phyloP scores from a whole-genome alignment of 352 stramenopile species.

The Globisporangium yorkense region DNA sequence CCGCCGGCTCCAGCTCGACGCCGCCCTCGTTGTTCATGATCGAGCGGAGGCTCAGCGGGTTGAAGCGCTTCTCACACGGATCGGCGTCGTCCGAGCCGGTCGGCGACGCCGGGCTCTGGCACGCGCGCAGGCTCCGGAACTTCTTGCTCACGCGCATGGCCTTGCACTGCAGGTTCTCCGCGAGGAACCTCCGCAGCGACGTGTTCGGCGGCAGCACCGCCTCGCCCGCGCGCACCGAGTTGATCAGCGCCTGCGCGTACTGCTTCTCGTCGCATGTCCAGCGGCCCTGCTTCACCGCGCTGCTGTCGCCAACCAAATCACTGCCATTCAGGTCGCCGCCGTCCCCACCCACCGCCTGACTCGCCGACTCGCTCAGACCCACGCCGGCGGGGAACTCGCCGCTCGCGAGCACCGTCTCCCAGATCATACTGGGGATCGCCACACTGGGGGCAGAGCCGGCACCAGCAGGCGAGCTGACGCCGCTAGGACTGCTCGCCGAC shows the following conservation, averaged over 20 bases:
- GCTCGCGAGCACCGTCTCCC: conserved; percentile 52
- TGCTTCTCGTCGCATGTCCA: conserved; percentile 57
- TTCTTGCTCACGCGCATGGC: conserved; percentile 68
- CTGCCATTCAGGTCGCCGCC: conserved; percentile 3
- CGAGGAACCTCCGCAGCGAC: conserved; percentile 52
- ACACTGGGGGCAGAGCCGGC: neutral
- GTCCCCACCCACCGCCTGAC: conserved; percentile 11
- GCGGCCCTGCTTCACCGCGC: conserved; percentile 37
- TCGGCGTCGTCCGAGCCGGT: conserved; percentile 10
- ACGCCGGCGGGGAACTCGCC: conserved; percentile 60
- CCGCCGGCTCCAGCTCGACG: neutral
- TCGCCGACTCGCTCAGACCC: conserved; percentile 41
- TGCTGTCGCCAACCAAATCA: conserved; percentile 14
- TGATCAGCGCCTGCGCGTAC: conserved; percentile 48
- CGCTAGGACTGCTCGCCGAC: conserved; percentile 10
- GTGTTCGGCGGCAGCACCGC: conserved; percentile 37
- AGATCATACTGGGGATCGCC: conserved; percentile 36
- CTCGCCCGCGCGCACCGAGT: conserved; percentile 39
- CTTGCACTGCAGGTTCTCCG: conserved; percentile 53
- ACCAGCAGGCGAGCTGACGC: neutral
- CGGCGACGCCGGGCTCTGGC: conserved; percentile 16
- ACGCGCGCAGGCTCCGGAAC: conserved; percentile 34
- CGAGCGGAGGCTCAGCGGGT: conserved; percentile 59
- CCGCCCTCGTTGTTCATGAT: conserved; percentile 68
- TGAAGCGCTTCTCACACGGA: conserved; percentile 30